Conservation (phyloP, 192 early-diverging fungal genomes). For the Podila clonocystis region DNA sequence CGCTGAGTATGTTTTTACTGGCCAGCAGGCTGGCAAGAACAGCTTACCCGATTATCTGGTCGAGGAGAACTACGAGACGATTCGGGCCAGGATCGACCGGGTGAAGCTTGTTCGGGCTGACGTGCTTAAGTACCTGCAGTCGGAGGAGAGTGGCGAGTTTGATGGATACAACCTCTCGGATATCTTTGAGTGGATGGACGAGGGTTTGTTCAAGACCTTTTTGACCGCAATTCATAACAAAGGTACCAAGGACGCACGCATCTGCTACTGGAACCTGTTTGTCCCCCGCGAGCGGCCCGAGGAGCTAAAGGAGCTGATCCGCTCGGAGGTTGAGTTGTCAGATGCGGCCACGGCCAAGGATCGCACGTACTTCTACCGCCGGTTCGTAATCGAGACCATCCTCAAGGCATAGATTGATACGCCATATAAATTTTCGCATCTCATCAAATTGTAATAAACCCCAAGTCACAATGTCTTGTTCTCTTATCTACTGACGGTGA, state of each 20-base stretch:
- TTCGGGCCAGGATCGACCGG: conserved; percentile 42
- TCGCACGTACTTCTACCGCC: conserved; percentile 50
- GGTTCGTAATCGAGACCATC: conserved; percentile 48
- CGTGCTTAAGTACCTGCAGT: conserved; percentile 45
- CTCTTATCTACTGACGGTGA: too few relatives aligned
- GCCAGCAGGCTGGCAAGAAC: conserved; percentile 37
- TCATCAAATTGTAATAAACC: too few relatives aligned
- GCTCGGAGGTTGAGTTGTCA: conserved; percentile 35
- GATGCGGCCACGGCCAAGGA: conserved; percentile 46
- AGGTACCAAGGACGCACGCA: conserved; percentile 39
- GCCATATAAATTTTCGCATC: neutral
- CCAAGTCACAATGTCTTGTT: too few relatives aligned
- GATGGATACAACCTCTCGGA: conserved; percentile 51
- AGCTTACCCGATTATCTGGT: conserved; percentile 33
- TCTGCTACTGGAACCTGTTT: conserved; percentile 53
- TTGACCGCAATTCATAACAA: conserved; percentile 42
- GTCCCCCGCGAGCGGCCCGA: conserved; percentile 49
- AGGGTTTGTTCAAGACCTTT: conserved; percentile 49
- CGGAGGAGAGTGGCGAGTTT: conserved; percentile 45
- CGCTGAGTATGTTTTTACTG: conserved; percentile 50
- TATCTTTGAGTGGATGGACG: conserved; percentile 52
- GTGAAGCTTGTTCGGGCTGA: conserved; percentile 36
- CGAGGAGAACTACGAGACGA: conserved; percentile 43
- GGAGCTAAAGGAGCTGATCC: conserved; percentile 36
- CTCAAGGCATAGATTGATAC: conserved; percentile 16